Evolutionary conservation across 2,329 filamentous ascomycete genomes (phyloP).

Genomic region (Calonectria ilicicola): DNA sequence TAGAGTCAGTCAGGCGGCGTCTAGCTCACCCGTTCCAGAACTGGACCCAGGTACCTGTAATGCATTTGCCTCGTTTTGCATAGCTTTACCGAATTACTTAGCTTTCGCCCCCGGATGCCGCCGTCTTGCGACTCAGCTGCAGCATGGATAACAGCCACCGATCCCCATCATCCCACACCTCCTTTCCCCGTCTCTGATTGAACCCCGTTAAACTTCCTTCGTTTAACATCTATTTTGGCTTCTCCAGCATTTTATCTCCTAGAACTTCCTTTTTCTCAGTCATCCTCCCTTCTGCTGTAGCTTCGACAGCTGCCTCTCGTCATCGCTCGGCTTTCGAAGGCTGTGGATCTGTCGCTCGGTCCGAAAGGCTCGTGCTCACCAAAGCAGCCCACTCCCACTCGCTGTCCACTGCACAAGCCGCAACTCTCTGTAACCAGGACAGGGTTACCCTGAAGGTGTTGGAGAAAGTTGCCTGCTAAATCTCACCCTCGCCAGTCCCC

Average conservation of each 20-base stretch:
- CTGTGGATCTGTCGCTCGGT: conserved; percentile 39
- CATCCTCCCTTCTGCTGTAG: conserved; percentile 25
- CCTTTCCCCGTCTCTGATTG: conserved; percentile 2
- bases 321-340: conserved; percentile 24
- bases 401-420: background rate
- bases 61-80: background rate
- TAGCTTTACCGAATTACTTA: background rate
- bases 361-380: conserved; percentile 35
- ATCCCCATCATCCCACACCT: conserved; percentile 11
- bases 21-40: conserved; percentile 22
- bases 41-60: background rate
- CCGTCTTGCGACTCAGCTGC: conserved; percentile 20
- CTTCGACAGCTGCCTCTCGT: background rate
- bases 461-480: conserved; percentile 16
- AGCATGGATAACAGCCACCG: conserved; percentile 8
- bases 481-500: conserved; percentile 11
- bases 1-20: conserved; percentile 35
- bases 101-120: conserved; percentile 18
- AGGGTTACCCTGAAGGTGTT: conserved; percentile 20
- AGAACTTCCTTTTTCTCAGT: background rate
- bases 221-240: background rate
- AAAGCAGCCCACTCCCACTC: conserved; percentile 15
- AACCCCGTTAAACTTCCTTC: background rate
- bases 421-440: conserved; percentile 17
- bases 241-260: conserved; percentile 10